Percentiles rank a stretch among this genome's conserved stretches.
These are phyloP conservation scores for Mollisia scopiformis DNA, from an alignment of 2,329 filamentous ascomycete genomes.

Conservation along the genomic window DNA sequence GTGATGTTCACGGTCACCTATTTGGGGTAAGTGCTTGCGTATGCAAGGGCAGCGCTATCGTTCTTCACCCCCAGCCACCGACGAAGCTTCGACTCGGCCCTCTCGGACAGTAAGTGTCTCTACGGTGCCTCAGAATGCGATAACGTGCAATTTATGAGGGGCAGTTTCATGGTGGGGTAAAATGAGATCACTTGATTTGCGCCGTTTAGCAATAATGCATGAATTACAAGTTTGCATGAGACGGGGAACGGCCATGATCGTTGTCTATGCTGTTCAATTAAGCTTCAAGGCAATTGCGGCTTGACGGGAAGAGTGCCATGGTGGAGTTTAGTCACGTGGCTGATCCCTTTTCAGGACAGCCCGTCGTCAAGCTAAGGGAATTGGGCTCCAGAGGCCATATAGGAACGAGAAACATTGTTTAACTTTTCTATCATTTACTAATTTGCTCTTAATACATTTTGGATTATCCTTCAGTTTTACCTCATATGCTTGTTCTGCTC, in stretches of 20 bases:
- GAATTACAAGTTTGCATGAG: constrained; percentile 14
- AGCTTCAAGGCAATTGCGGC: constrained; percentile 12
- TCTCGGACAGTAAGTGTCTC: constrained; percentile 19
- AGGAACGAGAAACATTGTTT: too few species aligned
- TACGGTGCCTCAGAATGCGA: constrained; percentile 20
- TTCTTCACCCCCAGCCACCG: constrained; percentile 21
- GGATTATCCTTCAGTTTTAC: too few species aligned
- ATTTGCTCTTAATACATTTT: too few species aligned
- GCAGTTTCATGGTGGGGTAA: constrained; percentile 28
- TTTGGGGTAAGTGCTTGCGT: constrained; percentile 21
- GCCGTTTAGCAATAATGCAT: constrained; percentile 15
- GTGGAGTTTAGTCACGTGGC: constrained; percentile 4
- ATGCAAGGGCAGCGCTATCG: constrained; percentile 21
- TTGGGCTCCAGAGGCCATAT: too few species aligned
- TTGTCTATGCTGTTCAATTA: constrained; percentile 22
- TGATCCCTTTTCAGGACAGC: neutral
- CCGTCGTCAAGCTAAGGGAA: neutral
- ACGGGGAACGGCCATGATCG: constrained; percentile 5
- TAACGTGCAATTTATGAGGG: constrained; percentile 25
- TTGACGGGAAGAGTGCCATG: neutral
- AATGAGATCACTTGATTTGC: constrained; percentile 17
- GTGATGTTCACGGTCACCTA: neutral
- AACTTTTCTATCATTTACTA: too few species aligned
- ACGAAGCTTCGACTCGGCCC: constrained; percentile 5
- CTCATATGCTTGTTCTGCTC: too few species aligned